Percentiles rank a stretch among this genome's conserved stretches.
phyloP scores from a whole-genome alignment of 352 stramenopile genomes.

The Salisapilia sapeloensis region DNA sequence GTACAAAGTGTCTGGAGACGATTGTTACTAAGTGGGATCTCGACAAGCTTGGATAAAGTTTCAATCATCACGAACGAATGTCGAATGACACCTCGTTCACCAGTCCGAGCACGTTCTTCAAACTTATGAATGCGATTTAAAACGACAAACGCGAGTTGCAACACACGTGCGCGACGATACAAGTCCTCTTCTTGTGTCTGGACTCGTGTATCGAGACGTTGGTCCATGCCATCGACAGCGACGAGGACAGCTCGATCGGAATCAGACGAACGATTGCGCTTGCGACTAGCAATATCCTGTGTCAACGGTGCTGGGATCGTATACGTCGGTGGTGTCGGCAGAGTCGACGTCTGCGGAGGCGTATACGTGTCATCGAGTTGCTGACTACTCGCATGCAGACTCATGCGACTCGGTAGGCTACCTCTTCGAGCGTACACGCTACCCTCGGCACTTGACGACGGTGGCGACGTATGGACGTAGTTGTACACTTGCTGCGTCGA shows the following conservation, averaged over 20 bases:
- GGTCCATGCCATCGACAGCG: slow-evolving; percentile 1
- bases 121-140: slow-evolving; percentile 41
- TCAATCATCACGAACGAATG: slow-evolving; percentile 51
- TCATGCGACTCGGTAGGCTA: no score
- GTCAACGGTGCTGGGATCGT: no score
- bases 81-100: slow-evolving; percentile 9
- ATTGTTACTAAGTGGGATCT: slow-evolving; percentile 40
- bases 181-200: slow-evolving; percentile 7
- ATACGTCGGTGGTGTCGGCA: no score
- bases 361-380: no score
- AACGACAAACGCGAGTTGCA: slow-evolving; percentile 39
- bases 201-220: neutral
- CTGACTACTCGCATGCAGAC: no score
- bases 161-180: slow-evolving; percentile 31
- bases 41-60: slow-evolving; percentile 14
- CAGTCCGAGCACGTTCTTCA: slow-evolving; percentile 24
- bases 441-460: neutral
- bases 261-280: slow-evolving; percentile 54
- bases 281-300: no score
- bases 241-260: slow-evolving; percentile 3
- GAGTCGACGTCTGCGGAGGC: no score
- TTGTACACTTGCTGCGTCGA: slow-evolving; percentile 23
- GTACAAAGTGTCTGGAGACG: slow-evolving; percentile 38
- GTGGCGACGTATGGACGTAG: slow-evolving; percentile 19
- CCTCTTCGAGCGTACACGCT: no score